A percentile compares a stretch with the other conserved stretches of the same genome.
Evolutionary conservation across 2,329 filamentous ascomycete genomes (phyloP).

Genomic region (Fusarium xyrophilum): DNA sequence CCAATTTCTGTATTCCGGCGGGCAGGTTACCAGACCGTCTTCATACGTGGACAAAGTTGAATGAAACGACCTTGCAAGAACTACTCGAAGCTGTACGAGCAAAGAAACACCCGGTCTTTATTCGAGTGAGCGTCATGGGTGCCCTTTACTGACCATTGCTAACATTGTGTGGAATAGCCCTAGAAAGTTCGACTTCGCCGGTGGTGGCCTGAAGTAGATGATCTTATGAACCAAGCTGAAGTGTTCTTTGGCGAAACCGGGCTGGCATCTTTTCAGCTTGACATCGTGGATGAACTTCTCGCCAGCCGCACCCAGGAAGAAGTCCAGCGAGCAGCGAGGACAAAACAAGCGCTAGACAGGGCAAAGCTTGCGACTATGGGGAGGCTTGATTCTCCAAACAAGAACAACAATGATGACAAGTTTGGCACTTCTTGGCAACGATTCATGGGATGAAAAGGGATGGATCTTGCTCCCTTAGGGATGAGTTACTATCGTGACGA

Average conservation of each 20-base stretch:
- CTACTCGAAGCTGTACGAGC: slow-evolving; percentile 9
- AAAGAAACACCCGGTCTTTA: slow-evolving; percentile 24
- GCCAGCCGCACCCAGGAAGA: slow-evolving; percentile 17
- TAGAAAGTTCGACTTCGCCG: slow-evolving; percentile 37
- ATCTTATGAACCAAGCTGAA: slow-evolving; percentile 14
- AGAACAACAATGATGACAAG: too few relatives aligned
- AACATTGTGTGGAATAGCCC: slow-evolving; percentile 17
- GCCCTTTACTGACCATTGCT: background rate
- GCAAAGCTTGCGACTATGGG: slow-evolving; percentile 1
- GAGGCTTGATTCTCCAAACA: background rate
- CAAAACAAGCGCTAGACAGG: slow-evolving; percentile 5
- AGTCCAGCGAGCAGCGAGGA: slow-evolving; percentile 6
- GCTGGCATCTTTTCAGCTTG: slow-evolving; percentile 29
- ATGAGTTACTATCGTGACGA: background rate
- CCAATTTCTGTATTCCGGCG: slow-evolving; percentile 9
- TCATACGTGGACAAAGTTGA: slow-evolving; percentile 23
- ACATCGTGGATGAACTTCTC: slow-evolving; percentile 30
- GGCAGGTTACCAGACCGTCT: slow-evolving; percentile 27
- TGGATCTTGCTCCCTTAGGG: background rate
- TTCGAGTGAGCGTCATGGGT: slow-evolving; percentile 30
- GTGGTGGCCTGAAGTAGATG: slow-evolving; percentile 27
- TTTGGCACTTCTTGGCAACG: background rate
- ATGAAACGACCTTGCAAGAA: slow-evolving; percentile 2
- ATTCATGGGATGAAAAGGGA: background rate
- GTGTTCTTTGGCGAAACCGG: background rate